These are phyloP conservation scores for Cyclotella distinguenda DNA, from an alignment of 108 stramenopile species.

Conservation along the genomic window DNA sequence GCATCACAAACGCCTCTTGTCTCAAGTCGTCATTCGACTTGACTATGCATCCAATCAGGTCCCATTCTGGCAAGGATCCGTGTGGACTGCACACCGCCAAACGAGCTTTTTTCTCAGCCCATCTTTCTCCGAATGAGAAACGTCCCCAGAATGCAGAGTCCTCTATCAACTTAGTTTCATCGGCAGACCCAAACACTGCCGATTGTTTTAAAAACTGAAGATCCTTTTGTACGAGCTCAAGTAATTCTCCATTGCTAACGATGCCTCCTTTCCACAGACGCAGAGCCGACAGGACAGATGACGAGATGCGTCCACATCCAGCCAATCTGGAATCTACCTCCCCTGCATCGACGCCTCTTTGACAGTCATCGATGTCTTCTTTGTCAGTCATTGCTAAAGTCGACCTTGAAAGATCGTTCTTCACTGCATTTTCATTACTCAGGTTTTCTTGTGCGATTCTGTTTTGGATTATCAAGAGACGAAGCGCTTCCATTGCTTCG, in stretches of 20 bases:
- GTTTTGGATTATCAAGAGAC: constrained; percentile 80
- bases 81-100: constrained; percentile 77
- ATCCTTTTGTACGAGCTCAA: constrained; percentile 87
- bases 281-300: constrained; percentile 79
- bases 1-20: constrained; percentile 96
- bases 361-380: constrained; percentile 12
- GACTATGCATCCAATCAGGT: constrained; percentile 92
- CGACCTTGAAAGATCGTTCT: constrained; percentile 1
- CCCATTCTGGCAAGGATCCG: constrained; percentile 79
- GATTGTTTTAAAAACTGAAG: constrained; percentile 65
- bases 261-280: constrained; percentile 80
- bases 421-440: constrained; percentile 59
- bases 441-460: constrained; percentile 71
- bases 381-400: constrained; percentile 21
- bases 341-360: constrained; percentile 80
- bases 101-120: constrained; percentile 91
- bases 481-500: constrained; percentile 83
- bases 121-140: constrained; percentile 94
- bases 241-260: constrained; percentile 78
- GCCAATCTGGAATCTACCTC: constrained; percentile 75
- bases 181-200: constrained; percentile 47
- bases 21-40: constrained; percentile 98
- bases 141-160: constrained; percentile 89
- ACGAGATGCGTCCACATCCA: constrained; percentile 80
- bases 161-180: constrained; percentile 70